Evolutionary conservation across 1,284 basidiomycete species (phyloP), one percentile per base, ranked within the genome.

Genomic region (Puccinia novopanici): DNA sequence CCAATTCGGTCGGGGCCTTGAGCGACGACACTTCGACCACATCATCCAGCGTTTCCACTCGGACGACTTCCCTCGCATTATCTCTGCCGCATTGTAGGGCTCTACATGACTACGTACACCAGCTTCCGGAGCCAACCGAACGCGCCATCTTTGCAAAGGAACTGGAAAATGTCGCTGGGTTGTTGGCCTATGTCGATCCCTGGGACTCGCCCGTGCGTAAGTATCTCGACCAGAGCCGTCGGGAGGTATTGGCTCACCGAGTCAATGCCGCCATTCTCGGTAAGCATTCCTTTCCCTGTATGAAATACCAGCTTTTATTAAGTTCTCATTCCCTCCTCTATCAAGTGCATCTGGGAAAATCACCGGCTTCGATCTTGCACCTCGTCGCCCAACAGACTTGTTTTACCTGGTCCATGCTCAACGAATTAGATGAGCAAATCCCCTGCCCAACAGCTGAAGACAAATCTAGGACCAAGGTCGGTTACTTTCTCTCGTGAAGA

Each of bases 181-280:
- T 95, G 42, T 87, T 96, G 54, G 92, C 91, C 5, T 95, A 94
- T 84, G 88, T 87, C 34, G 88, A 90, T 3, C 91, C 93, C 0
- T 92, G 93, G 84, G 87, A 87, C 68, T 92, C 91, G 82, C 85
- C 89, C 88, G 63, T 93, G 82, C 87, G 89, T 19, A 89, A 88
- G 72, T 94, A 94, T 85, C 86, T 95, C 81, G 88, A 89, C 73
- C 90, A 91, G 84, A 89, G 89, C 80, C 87, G 93, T 81, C 89
- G 93, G 75, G 91, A 92, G 83, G 89, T 89, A 8, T 89, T 95
- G 6, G 93, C 93, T 0, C 91, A 93, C 81, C 92, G 94, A 86
- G 91, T 96, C 75, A 92, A 95, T 83, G 89, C 90, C 70, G 94
- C 94, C 13, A 92, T 95, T 73, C 86, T 95, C 4, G 87, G 92